Evolutionary conservation across 768 basidiomycete genomes (phyloP), one percentile per base, ranked within the genome.

Genomic region (Podaxis carcinomalis): DNA sequence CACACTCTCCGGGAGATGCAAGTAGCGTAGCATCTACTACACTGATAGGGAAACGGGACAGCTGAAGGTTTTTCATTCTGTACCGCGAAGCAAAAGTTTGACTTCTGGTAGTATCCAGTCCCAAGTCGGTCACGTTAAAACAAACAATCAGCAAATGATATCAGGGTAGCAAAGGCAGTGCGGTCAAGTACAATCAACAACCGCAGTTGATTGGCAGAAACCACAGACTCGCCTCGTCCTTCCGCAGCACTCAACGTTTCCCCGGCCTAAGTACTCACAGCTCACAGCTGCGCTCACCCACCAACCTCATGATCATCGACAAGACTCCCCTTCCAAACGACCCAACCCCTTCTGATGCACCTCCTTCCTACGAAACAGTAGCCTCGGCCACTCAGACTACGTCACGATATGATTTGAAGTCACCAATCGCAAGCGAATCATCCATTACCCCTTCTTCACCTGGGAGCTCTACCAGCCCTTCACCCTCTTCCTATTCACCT

Each of bases 301-400:
- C 32, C 32, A 0, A 14, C 4, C 42, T 21, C 50, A 59, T 59
- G 57, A 59, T 59, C 37, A 59, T 59, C 50, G 57, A 70, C 58
- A 78, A 78, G 57, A 67, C 65, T 5, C 69, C 73, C 16, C 63
- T 76, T n/a, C 76, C 76, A 0, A 70, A 78, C 37, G 76, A 78
- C 49, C 70, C 72, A 11, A 74, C 73, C 2, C 76, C 77, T 0
- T 16, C 61, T 4, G 77, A 79, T 46, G 72, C 76, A 32, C 78
- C 78, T 3, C 77, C 77, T 23, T 74, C 78, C 0, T 80, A 78
- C 55, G 77, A 78, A 14, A 63, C 69, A 21, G 49, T 71, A 19
- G n/a, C 44, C 32, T 40, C 37, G 28, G n/a, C 23, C 52, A 7
- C 53, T n/a, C 14, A 10, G 11, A n/a, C 56, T 35, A 25, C 49